A percentile compares a stretch with the other conserved stretches of the same genome.
Conservation (phyloP, 1,139 yeast genomes). For the Kluyveromyces sp. region DNA sequence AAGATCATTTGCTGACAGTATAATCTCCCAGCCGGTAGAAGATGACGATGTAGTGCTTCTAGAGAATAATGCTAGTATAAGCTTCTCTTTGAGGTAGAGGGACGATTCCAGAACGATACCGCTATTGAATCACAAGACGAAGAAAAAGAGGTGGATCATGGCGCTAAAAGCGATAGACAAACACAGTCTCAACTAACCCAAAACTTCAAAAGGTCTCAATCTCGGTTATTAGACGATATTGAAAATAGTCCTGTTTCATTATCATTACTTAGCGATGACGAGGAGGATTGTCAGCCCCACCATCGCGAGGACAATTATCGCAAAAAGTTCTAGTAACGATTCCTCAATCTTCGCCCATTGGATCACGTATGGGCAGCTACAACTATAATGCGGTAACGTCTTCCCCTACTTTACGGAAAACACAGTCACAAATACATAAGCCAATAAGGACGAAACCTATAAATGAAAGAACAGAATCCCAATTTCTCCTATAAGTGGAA, state of each 20-base stretch:
- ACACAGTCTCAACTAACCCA: background rate
- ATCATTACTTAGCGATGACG: background rate
- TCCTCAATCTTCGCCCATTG: too few species aligned
- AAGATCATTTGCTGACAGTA: background rate
- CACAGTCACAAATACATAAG: background rate
- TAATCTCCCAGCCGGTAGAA: background rate
- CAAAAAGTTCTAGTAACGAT: background rate
- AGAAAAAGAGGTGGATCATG: background rate
- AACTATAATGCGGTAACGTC: too few species aligned
- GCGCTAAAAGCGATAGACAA: too few species aligned
- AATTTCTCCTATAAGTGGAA: too few species aligned
- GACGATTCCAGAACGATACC: constrained; percentile 6
- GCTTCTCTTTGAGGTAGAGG: constrained; percentile 6
- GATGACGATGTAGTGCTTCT: constrained; percentile 4
- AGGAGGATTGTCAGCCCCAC: background rate
- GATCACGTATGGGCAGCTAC: too few species aligned
- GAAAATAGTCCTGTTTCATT: background rate
- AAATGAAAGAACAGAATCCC: too few species aligned
- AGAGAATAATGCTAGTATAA: background rate
- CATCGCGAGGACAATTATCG: background rate
- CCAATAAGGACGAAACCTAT: too few species aligned
- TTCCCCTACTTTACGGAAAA: background rate
- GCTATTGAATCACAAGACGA: background rate
- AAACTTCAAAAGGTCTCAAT: constrained; percentile 2
- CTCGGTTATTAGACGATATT: constrained; percentile 2